phyloP scores from a whole-genome alignment of 2,329 filamentous ascomycete genomes.

The Xylaria arbuscula region DNA sequence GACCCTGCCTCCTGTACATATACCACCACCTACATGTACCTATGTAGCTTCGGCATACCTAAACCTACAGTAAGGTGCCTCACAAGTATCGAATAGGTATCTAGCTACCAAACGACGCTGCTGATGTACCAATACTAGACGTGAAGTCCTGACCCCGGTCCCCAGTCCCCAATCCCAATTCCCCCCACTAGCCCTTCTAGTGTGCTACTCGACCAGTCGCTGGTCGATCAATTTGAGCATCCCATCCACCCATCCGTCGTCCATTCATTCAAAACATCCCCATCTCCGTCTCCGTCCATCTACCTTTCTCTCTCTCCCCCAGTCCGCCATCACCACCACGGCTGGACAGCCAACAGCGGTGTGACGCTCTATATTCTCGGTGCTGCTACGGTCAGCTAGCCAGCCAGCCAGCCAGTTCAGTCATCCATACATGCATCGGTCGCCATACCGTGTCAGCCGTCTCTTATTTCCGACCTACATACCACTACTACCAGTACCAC shows the following conservation, averaged over 20 bases:
- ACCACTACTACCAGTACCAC: slow-evolving; percentile 9
- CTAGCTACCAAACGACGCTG: too few relatives aligned
- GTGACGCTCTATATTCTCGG: slow-evolving; percentile 22
- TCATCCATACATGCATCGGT: slow-evolving; percentile 11
- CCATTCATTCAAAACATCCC: slow-evolving; percentile 35
- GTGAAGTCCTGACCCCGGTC: not conserved
- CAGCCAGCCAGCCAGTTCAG: slow-evolving; percentile 2
- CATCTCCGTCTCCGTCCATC: slow-evolving; percentile 40
- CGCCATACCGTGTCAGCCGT: not conserved
- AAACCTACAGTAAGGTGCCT: not conserved
- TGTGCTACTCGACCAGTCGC: slow-evolving; percentile 16
- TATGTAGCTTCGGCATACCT: not conserved
- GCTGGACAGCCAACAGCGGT: slow-evolving; percentile 30
- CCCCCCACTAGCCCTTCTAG: slow-evolving; percentile 11
- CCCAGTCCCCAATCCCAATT: not conserved
- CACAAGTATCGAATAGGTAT: too few relatives aligned
- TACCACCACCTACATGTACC: too few relatives aligned
- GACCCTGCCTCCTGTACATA: too few relatives aligned
- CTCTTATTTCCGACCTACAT: slow-evolving; percentile 27
- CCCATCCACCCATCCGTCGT: slow-evolving; percentile 29
- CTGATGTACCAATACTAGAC: not conserved
- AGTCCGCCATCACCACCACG: slow-evolving; percentile 34
- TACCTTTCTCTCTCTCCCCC: slow-evolving; percentile 20
- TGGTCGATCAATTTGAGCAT: slow-evolving; percentile 34
- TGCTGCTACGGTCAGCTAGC: slow-evolving; percentile 2